Evolutionary conservation across 371 early-diverging fungal genomes (phyloP).

Genomic region (Rhizopus stolonifer): DNA sequence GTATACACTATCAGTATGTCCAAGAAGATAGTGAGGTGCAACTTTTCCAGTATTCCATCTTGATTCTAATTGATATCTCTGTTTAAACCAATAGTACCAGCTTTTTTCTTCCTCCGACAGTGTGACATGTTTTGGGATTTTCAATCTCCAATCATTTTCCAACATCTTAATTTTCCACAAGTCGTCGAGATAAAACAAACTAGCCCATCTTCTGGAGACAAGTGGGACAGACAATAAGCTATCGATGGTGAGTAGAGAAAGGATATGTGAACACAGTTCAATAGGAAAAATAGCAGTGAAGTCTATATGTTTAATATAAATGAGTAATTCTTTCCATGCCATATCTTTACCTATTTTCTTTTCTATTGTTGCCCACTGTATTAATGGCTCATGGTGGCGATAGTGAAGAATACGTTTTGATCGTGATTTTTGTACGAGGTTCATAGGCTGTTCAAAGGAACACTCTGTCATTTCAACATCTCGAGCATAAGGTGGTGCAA

Average conservation of each 20-base stretch:
- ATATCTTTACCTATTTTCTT: slow-evolving; percentile 14
- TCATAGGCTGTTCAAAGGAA: not conserved
- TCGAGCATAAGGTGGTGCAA: slow-evolving; percentile 13
- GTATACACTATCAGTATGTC: slow-evolving; percentile 92
- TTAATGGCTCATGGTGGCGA: slow-evolving; percentile 9
- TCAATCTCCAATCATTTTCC: slow-evolving; percentile 22
- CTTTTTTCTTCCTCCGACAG: slow-evolving; percentile 22
- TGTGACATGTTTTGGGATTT: slow-evolving; percentile 8
- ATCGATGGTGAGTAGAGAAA: slow-evolving; percentile 27
- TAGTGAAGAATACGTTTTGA: slow-evolving; percentile 16
- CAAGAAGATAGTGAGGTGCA: slow-evolving; percentile 42
- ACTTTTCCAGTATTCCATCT: slow-evolving; percentile 43
- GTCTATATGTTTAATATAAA: slow-evolving; percentile 4
- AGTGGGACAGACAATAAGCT: slow-evolving; percentile 18
- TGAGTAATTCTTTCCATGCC: not conserved
- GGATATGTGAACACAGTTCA: slow-evolving; percentile 27
- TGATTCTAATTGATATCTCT: slow-evolving; percentile 25
- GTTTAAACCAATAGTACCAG: slow-evolving; percentile 35
- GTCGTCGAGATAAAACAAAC: slow-evolving; percentile 24
- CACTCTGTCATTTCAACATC: slow-evolving; percentile 17
- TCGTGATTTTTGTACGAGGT: not conserved
- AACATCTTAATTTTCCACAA: slow-evolving; percentile 18
- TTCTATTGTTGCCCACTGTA: not conserved
- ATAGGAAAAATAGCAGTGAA: slow-evolving; percentile 24
- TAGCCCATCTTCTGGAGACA: slow-evolving; percentile 20